Base-by-base conservation (phyloP, 495 filamentous ascomycete genomes). In the Sordaria brevicollis region DNA sequence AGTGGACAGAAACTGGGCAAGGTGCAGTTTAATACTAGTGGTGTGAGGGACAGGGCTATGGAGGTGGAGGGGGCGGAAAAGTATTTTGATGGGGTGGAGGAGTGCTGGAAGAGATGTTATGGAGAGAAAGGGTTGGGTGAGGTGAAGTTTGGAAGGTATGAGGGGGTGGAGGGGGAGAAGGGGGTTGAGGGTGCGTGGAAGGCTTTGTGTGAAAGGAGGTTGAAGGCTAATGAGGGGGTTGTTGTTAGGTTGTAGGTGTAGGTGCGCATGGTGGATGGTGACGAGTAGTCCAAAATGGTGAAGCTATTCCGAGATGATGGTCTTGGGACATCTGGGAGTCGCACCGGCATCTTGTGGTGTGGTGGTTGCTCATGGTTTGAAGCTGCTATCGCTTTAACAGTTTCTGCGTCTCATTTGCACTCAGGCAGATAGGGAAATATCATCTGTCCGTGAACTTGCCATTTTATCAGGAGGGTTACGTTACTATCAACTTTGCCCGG, bases 101-200 rank as follows among this genome's bases (percentile, higher is more conserved):
- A 62, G 8, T 65, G 38, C 3, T 71, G 69, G 69, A n/a, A n/a
- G 35, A 19, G 65, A 34, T 71, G 69, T 13, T 67, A 68, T 2
- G 4, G 19, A 0, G 65, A 71, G 39, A 39, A 0, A 9, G 65
- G 69, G 5, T 41, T 71, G 17, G 69, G 69, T 0, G 31, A 66
- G 3, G 29, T 71, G 2, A 6, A 39, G 10, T 8, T 57, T 0
- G 35, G 39, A 1, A 35, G 13, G 38, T 35, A 38, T 9, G 7
- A 5, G 9, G 65, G 65, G 25, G 69, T 71, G 7, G 35, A 49
- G n/a, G 69, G 65, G 9, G 1, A 17, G 19, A 36, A 68, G 11
- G 39, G 69, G 0, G 39, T 71, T 36, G 69, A 71, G 29, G 69
- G 39, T 0, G 69, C 69, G 3, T 71, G 69, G 69, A 6, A 9